Percentiles rank a stretch among this genome's conserved stretches.
phyloP scores from a whole-genome alignment of 345 rosid species.

The Lepidium sativum region DNA sequence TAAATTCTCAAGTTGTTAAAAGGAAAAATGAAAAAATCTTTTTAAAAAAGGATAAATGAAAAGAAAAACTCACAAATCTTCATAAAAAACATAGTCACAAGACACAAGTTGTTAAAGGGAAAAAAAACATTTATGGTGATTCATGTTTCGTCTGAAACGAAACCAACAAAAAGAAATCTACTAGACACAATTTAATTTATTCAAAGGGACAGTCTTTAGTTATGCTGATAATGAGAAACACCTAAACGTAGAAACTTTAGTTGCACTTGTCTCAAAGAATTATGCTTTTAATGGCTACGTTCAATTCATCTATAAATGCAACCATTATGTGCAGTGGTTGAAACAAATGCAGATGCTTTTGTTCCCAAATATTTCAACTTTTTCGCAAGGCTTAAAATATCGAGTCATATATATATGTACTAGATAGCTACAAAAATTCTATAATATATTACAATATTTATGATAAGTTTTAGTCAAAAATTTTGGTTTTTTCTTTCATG shows the following conservation, averaged over 20 bases:
- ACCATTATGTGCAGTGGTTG: constrained; percentile 21
- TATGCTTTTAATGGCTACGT: constrained; percentile 22
- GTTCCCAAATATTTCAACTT: constrained; percentile 9
- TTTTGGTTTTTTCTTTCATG: neutral
- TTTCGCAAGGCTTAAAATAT: constrained; percentile 3
- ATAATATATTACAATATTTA: neutral
- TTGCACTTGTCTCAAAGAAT: constrained; percentile 15
- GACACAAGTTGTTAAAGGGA: no score
- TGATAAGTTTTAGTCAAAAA: neutral
- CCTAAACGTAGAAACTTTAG: constrained; percentile 18
- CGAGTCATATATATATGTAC: neutral
- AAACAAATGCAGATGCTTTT: constrained; percentile 27
- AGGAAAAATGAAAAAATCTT: neutral
- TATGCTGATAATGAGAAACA: constrained; percentile 11
- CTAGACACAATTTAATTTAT: neutral
- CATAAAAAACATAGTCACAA: no score
- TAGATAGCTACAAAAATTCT: neutral
- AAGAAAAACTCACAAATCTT: neutral
- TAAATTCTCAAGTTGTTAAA: neutral
- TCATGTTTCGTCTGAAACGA: neutral
- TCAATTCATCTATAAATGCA: constrained; percentile 21
- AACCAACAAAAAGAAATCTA: neutral
- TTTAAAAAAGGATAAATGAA: neutral
- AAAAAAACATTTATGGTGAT: neutral
- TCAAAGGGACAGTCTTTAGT: constrained; percentile 2